Evolutionary conservation across 345 rosid species (phyloP), one percentile per base, ranked within the genome.

Genomic region (Erucastrum elatum): DNA sequence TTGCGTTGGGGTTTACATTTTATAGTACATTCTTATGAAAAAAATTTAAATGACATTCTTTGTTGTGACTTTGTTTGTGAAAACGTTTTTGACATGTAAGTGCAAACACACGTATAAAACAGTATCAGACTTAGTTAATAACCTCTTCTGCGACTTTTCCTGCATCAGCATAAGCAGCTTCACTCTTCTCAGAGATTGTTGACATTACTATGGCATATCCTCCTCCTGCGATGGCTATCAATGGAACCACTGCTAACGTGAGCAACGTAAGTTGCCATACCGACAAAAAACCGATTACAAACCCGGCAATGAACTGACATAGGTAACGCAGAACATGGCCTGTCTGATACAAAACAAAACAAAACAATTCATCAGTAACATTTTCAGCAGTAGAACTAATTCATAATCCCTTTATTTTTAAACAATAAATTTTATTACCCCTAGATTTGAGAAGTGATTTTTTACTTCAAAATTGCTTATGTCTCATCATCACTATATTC

Each of bases 101-200:
- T 2, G 3, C 66, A 61, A 41, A 60, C 33, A 13, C 10, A 63
- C 0, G 56, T 29, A 21, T 25, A 31, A 55, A 25, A 35, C 70
- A 75, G 17, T 62, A 2, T 35, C 44, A 66, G 39, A 2, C 12
- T 34, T 56, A 6, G 41, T 41, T 34, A 31, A 66, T 71, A 81
- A 91, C 96, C 94, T 93, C 97, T 75, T 91, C 91, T 13, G 92
- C 94, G 8, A 87, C 82, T 71, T 88, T 91, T 10, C 94, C 97
- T 7, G 94, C 93, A 81, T 91, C 91, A 29, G 92, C 90, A 78
- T 90, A 91, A 80, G 96, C 93, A 71, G 90, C 88, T 85, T 91
- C 94, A 17, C 93, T 87, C 77, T 89, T 91, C 70, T 88, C 85
- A 11, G 98, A 93, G 72, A 91, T 77, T 5, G 88, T 88, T 9